Evolutionary conservation across 2,329 filamentous ascomycete species (phyloP).

Genomic region (Aspergillus novofumigatus): DNA sequence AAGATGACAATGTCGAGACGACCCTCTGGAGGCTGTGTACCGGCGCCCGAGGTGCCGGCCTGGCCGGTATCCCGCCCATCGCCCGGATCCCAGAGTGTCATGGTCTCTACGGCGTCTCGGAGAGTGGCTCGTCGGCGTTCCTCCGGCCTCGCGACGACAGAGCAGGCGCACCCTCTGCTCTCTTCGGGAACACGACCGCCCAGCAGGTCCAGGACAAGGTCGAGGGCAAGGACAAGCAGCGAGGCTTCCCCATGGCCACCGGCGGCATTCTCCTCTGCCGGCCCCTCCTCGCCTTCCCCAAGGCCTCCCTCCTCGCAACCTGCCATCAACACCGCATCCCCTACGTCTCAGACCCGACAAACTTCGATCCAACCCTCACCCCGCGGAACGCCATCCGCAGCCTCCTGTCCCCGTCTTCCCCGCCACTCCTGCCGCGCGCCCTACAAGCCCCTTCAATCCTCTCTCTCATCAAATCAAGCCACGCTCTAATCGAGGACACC

Average conservation of each 20-base stretch:
- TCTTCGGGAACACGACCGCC: neutral
- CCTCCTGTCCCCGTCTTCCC: slow-evolving; percentile 53
- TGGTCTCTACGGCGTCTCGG: slow-evolving; percentile 66
- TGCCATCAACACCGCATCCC: slow-evolving; percentile 63
- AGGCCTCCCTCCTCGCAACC: slow-evolving; percentile 61
- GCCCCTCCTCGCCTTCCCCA: slow-evolving; percentile 51
- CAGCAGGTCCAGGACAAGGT: slow-evolving; percentile 4
- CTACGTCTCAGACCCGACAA: slow-evolving; percentile 86
- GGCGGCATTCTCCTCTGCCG: slow-evolving; percentile 36
- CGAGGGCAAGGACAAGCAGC: neutral
- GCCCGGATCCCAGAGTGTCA: slow-evolving; percentile 79
- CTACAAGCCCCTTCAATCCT: slow-evolving; percentile 64
- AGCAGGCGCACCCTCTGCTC: neutral
- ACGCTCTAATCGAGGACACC: slow-evolving; percentile 41
- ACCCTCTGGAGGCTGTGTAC: slow-evolving; percentile 71
- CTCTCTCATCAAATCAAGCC: slow-evolving; percentile 53
- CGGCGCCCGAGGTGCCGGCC: slow-evolving; percentile 64
- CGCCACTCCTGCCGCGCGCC: slow-evolving; percentile 62
- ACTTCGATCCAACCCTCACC: slow-evolving; percentile 71
- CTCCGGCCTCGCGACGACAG: neutral
- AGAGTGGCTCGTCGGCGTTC: slow-evolving; percentile 54
- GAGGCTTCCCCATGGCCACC: slow-evolving; percentile 21
- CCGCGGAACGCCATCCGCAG: slow-evolving; percentile 74
- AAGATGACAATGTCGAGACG: slow-evolving; percentile 88
- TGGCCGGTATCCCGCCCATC: slow-evolving; percentile 63